These are phyloP conservation scores for Populus davidiana DNA, from an alignment of 345 rosid genomes.

Conservation along the genomic window DNA sequence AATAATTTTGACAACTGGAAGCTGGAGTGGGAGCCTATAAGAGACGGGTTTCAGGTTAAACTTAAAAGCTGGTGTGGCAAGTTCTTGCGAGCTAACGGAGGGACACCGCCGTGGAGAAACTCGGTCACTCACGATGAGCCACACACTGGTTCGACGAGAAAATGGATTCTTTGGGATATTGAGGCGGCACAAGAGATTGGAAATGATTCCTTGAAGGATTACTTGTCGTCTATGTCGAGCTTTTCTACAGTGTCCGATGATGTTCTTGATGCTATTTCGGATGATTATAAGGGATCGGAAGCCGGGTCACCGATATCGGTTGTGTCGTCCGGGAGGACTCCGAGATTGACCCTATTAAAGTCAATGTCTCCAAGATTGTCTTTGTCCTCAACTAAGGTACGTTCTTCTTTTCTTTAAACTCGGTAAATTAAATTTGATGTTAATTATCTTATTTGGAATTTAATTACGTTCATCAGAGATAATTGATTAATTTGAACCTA, in stretches of 20 bases:
- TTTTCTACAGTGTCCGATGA: slow-evolving; percentile 41
- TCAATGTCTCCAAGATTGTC: slow-evolving; percentile 38
- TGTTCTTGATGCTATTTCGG: slow-evolving; percentile 35
- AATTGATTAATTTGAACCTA: too few relatives aligned
- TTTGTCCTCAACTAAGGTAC: slow-evolving; percentile 42
- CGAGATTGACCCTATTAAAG: slow-evolving; percentile 38
- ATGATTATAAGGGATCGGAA: slow-evolving; percentile 30
- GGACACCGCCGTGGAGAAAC: slow-evolving; percentile 91
- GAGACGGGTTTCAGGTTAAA: slow-evolving; percentile 68
- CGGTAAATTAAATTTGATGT: neutral
- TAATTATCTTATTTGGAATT: neutral
- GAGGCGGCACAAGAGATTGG: slow-evolving; percentile 34
- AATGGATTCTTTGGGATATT: slow-evolving; percentile 86
- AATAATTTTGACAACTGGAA: neutral
- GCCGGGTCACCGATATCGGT: slow-evolving; percentile 42
- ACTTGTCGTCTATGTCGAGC: slow-evolving; percentile 59
- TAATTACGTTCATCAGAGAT: neutral
- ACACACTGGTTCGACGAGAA: slow-evolving; percentile 44
- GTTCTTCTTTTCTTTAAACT: neutral
- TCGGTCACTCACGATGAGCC: slow-evolving; percentile 86
- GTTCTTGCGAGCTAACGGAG: slow-evolving; percentile 76
- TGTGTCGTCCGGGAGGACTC: slow-evolving; percentile 31
- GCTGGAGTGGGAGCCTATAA: slow-evolving; percentile 32
- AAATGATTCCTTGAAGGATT: slow-evolving; percentile 45
- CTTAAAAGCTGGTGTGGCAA: slow-evolving; percentile 68